phyloP scores from a whole-genome alignment of 768 basidiomycete genomes.

The Mycena filopes region DNA sequence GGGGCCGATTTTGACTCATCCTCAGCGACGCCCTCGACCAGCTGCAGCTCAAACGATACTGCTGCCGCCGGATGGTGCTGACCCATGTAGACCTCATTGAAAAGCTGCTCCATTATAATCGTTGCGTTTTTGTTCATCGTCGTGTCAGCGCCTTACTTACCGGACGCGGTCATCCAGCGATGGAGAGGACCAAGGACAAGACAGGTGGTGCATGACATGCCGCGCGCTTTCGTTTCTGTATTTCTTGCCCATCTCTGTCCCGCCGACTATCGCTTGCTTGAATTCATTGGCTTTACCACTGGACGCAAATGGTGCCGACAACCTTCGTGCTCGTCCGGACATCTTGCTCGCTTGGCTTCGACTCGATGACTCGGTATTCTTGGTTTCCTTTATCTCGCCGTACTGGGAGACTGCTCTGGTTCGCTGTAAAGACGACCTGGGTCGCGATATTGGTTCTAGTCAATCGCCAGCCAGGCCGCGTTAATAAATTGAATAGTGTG shows the following conservation, averaged over 20 bases:
- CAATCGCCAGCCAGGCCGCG: no score
- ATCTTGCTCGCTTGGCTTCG: no score
- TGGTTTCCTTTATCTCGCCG: no score
- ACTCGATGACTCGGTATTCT: no score
- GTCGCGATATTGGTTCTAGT: no score
- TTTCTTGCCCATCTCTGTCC: conserved; percentile 10
- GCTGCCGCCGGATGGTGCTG: conserved; percentile 96
- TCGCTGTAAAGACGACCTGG: no score
- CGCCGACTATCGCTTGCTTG: not conserved
- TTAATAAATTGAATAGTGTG: no score
- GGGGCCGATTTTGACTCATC: conserved; percentile 7
- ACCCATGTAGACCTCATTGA: conserved; percentile 99
- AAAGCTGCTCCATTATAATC: conserved; percentile 95
- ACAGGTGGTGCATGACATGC: not conserved
- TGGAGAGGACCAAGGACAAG: conserved; percentile 37
- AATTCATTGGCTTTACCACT: not conserved
- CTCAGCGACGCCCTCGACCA: conserved; percentile 88
- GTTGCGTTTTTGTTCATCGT: conserved; percentile 57
- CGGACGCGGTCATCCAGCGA: conserved; percentile 19
- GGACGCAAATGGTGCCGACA: no score
- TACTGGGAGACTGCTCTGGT: no score
- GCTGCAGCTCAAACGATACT: conserved; percentile 91
- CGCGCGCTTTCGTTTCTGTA: conserved; percentile 14
- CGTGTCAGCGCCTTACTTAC: not conserved
- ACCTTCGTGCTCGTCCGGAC: no score